Conservation (phyloP, 768 basidiomycete species). For the Leucocoprinus leucothites region DNA sequence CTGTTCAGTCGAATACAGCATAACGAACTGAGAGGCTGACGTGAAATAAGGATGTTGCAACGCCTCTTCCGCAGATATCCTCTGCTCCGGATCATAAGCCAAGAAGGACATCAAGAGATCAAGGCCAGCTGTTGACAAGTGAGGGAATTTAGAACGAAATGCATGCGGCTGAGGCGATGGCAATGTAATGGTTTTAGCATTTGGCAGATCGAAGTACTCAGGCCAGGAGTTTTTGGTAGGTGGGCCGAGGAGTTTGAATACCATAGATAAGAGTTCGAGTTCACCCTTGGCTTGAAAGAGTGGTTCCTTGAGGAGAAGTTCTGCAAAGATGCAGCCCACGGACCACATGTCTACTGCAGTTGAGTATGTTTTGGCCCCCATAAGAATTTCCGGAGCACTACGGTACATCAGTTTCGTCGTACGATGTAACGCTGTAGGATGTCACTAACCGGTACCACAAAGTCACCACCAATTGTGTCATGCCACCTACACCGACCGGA, state of each 20-base stretch:
- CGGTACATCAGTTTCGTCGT: too few species aligned
- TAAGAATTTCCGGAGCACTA: conserved; percentile 88
- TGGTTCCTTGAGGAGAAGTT: conserved; percentile 91
- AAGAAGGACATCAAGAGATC: conserved; percentile 81
- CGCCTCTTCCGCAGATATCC: conserved; percentile 90
- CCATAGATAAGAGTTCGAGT: conserved; percentile 88
- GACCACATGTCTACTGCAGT: conserved; percentile 99
- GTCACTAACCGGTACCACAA: conserved; percentile 91
- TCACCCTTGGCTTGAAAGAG: conserved; percentile 98
- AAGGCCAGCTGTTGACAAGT: conserved; percentile 79
- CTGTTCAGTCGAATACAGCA: background rate
- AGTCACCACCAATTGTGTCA: conserved; percentile 98
- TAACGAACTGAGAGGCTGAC: conserved; percentile 37
- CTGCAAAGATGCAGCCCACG: conserved; percentile 97
- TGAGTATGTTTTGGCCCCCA: conserved; percentile 91
- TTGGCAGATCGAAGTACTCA: conserved; percentile 72
- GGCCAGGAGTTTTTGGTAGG: conserved; percentile 89
- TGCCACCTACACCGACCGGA: conserved; percentile 91
- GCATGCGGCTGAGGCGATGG: conserved; percentile 73
- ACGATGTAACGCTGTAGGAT: background rate
- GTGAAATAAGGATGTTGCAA: conserved; percentile 88
- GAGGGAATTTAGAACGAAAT: conserved; percentile 83
- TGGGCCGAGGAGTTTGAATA: conserved; percentile 93
- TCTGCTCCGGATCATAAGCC: conserved; percentile 83
- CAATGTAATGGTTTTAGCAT: conserved; percentile 74